Base-by-base conservation (phyloP, 176 grass and related monocot species). In the Lolium multiflorum region DNA sequence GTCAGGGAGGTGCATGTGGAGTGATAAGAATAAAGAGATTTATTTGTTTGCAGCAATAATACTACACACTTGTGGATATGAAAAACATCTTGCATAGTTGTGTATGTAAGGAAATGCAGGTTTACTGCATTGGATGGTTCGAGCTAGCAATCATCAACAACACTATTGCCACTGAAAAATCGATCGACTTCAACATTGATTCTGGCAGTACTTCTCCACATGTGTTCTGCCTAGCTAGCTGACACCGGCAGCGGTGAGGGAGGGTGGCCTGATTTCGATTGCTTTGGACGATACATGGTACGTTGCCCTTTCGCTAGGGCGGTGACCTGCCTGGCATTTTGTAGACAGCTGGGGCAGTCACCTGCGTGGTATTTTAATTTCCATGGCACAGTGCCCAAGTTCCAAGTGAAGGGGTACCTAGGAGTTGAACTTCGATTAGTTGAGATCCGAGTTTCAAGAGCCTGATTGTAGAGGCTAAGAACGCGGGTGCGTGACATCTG, bases 251-350 rank as follows among this genome's bases (percentile, higher is more conserved):
- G 69, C 20, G 43, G 69, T 14, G 38, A 7, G 9, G 6, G 66
- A 59, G 21, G 22, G 39, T 76, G 82, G 10, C 82, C 44, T 76
- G 71, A 76, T 65, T 50, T 84, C 61, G 71, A 84, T 75, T 22
- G 69, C 70, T 41, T 66, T 74, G 70, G 69, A 75, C 25, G 8
- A 26, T 20, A 18, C 7, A 20, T 9, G 43, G 58, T 76, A 38
- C 82, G 17, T 14, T 31, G 15, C 68, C 81, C 35, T 62, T 81
- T 49, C 3, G 69, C 9, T 20, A 76, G 47, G 25, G 56, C 55
- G 35, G 16, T 61, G 56, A 25, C 55, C 25, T 13, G 72, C 44
- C 11, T 41, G 20, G 18, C 58, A 76, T 65, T 65, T 76, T 52
- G 71, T 63, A 17, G 55, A n/a, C 43, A 76, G 39, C 71, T 14